Conservation (phyloP, 192 early-diverging fungal species). For the Mortierella hygrophila region DNA sequence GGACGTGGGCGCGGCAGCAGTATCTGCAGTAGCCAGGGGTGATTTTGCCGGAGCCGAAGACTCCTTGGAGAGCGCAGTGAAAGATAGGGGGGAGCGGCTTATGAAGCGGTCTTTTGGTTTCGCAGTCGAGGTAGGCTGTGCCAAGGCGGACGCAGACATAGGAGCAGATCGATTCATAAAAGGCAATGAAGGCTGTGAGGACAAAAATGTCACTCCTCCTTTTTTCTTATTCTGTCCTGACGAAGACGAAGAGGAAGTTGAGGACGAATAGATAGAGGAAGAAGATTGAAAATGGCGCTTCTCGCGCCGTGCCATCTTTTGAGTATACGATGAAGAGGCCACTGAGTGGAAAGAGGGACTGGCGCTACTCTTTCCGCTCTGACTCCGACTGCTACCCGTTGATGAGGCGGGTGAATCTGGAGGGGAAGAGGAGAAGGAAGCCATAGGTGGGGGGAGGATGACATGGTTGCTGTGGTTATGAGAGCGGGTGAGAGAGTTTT, state of each 20-base stretch:
- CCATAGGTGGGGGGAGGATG: constrained; percentile 1
- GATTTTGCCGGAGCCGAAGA: background rate
- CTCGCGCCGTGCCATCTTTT: constrained; percentile 36
- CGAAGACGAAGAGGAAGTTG: background rate
- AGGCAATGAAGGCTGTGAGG: background rate
- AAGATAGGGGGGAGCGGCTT: background rate
- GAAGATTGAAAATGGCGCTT: constrained; percentile 19
- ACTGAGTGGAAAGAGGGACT: constrained; percentile 19
- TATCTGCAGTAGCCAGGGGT: background rate
- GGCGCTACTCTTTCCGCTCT: background rate
- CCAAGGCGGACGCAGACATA: background rate
- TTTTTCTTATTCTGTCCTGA: background rate
- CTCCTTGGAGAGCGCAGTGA: background rate
- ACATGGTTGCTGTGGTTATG: background rate
- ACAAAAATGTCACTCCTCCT: background rate
- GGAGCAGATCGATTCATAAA: constrained; percentile 3
- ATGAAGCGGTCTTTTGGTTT: constrained; percentile 1
- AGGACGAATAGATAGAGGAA: background rate
- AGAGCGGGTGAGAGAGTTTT: background rate
- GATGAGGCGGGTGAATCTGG: constrained; percentile 1
- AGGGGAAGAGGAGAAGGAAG: background rate
- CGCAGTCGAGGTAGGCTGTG: background rate
- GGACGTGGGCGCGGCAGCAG: background rate
- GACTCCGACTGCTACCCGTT: background rate
- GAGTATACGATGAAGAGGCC: constrained; percentile 40